These are phyloP conservation scores for Marasmius oreades DNA, from an alignment of 1,284 basidiomycete species.

Conservation along the genomic window DNA sequence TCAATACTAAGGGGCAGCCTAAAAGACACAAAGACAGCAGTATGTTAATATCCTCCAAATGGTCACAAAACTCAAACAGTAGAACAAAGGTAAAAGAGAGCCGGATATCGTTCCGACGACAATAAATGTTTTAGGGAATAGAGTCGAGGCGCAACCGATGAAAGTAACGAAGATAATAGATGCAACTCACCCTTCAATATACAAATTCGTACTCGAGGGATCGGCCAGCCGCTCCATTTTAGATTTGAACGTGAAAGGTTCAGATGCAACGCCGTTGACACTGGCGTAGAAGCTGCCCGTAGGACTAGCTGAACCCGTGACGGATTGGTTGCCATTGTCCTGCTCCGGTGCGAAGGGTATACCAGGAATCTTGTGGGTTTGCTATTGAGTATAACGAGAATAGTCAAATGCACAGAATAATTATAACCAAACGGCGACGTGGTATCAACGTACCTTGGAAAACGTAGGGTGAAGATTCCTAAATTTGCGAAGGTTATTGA, in stretches of 20 bases:
- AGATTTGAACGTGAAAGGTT: slow-evolving; percentile 57
- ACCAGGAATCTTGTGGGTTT: slow-evolving; percentile 77
- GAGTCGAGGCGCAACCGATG: no score
- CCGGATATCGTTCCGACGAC: no score
- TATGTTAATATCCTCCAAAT: no score
- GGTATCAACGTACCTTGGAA: slow-evolving; percentile 33
- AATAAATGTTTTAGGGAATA: no score
- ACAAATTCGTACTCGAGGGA: slow-evolving; percentile 61
- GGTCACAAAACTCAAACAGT: no score
- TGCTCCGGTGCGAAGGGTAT: slow-evolving; percentile 45
- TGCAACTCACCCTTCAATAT: slow-evolving; percentile 63
- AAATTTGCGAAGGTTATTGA: slow-evolving; percentile 59
- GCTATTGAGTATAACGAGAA: slow-evolving; percentile 35
- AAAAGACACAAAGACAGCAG: not conserved
- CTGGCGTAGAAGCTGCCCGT: no score
- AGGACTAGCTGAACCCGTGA: no score
- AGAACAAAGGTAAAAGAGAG: slow-evolving; percentile 6
- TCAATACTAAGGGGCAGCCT: slow-evolving; percentile 61
- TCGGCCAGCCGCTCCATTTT: slow-evolving; percentile 70
- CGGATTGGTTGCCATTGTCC: slow-evolving; percentile 9
- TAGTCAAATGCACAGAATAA: not conserved
- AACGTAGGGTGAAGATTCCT: slow-evolving; percentile 77
- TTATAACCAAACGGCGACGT: not conserved
- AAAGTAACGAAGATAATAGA: no score
- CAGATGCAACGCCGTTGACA: slow-evolving; percentile 16